Evolutionary conservation across 2,329 filamentous ascomycete genomes (phyloP).

Genomic region (Hymenoscyphus occultus): DNA sequence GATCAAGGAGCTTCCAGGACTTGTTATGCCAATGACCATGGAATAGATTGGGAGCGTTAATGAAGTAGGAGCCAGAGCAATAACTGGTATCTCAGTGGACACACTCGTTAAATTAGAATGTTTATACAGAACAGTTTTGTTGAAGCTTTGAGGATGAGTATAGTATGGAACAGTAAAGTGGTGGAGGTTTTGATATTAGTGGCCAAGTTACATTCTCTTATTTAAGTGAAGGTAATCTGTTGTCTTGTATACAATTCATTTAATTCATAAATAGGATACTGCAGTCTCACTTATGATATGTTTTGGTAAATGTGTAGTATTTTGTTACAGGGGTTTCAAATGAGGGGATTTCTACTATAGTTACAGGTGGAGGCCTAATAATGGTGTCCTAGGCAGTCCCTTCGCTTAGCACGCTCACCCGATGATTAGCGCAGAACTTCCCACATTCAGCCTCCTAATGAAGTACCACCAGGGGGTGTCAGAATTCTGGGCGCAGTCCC

Average conservation of each 20-base stretch:
- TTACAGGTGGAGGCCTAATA: background rate
- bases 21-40: constrained; percentile 2
- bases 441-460: no score
- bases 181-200: constrained; percentile 5
- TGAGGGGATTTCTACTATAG: background rate
- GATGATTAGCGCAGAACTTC: background rate
- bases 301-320: background rate
- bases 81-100: constrained; percentile 1
- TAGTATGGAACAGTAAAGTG: constrained; percentile 1
- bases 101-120: constrained; percentile 12
- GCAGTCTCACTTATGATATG: background rate
- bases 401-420: background rate
- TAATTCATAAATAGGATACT: background rate
- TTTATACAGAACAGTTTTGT: background rate
- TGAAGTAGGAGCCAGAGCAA: background rate
- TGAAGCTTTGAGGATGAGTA: constrained; percentile 5
- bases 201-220: constrained; percentile 5
- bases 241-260: constrained; percentile 11
- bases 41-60: background rate
- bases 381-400: background rate
- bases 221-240: constrained; percentile 8
- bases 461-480: no score
- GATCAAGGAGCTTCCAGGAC: constrained; percentile 9
- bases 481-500: no score
- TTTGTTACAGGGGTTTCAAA: background rate